Base-by-base conservation (phyloP, 2,329 filamentous ascomycete genomes). In the Epichloe hybrida region DNA sequence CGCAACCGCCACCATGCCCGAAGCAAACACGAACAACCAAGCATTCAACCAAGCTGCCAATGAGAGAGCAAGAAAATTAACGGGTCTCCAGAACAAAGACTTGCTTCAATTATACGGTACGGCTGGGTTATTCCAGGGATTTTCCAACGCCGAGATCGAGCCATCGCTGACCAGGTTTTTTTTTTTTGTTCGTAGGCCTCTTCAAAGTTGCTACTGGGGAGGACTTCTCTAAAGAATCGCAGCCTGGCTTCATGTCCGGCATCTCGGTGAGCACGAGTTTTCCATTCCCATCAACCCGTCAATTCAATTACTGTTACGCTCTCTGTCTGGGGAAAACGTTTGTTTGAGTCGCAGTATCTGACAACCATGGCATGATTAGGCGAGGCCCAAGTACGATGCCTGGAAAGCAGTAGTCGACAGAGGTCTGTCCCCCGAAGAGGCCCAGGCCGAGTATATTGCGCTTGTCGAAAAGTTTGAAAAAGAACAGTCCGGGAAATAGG, bases 391-490 rank as follows among this genome's bases (percentile, higher is more conserved):
- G 44, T 48, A 51, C 49, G 31, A 51, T 9, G 49, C 49, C 7
- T 51, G 36, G 36, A 51, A 47, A 20, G 76, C 81, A 63, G 62
- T 81, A 55, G 77, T 80, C 61, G 78, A 89, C 54, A 75, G 81
- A 53, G 79, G 76, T 48, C 64, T 81, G 58, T 79, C 75, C 54
- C 62, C 77, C 54, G 76, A 83, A 56, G 68, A 81, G 57, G 89
- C 89, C 20, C 84, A 94, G 77, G 74, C 80, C 65, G 72, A 77
- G 63, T 96, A 95, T 70, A 77, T 94, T 61, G 73, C 75, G 58
- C 72, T 84, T 54, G 80, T 93, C 56, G 81, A 88, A 68, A 66
- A 73, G 61, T 69, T 94, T 63, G 46, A 47, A 20, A 88, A 93
- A 60, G 55, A 78, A 7, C 35, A 47, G n/a, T 15, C 45, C 7